Evolutionary conservation across 176 grass and related monocot genomes (phyloP).

Genomic region (Cymbopogon citratus): DNA sequence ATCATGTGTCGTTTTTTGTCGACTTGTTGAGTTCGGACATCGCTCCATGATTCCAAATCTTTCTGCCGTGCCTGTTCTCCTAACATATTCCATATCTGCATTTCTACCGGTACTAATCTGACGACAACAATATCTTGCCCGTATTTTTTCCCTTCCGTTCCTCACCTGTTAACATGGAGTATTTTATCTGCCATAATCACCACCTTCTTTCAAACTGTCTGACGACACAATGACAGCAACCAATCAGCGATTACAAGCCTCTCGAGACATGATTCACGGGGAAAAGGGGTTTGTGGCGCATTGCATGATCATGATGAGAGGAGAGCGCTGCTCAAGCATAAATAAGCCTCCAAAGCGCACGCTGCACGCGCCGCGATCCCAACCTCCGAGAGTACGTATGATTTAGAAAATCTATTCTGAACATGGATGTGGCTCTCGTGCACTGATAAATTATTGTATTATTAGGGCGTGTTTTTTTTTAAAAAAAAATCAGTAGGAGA

Average conservation of each 20-base stretch:
- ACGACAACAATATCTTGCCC: not conserved
- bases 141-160: too few relatives aligned
- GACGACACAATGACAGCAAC: not conserved
- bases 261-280: not conserved
- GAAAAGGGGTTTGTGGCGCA: not conserved
- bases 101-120: not conserved
- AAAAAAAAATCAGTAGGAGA: too few relatives aligned
- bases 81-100: too few relatives aligned
- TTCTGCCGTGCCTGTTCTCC: not conserved
- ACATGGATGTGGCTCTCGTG: not conserved
- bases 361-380: not conserved
- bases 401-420: not conserved
- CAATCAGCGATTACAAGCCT: not conserved
- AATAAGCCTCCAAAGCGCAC: not conserved
- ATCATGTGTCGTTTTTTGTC: not conserved
- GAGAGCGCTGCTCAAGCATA: not conserved
- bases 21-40: not conserved
- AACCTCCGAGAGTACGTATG: not conserved
- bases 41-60: not conserved
- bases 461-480: not conserved
- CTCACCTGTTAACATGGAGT: not conserved
- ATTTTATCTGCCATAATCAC: not conserved
- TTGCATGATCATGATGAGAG: not conserved
- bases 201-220: not conserved
- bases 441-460: not conserved